Conservation (phyloP, 495 filamentous ascomycete genomes). For the Daldinia concentrica region DNA sequence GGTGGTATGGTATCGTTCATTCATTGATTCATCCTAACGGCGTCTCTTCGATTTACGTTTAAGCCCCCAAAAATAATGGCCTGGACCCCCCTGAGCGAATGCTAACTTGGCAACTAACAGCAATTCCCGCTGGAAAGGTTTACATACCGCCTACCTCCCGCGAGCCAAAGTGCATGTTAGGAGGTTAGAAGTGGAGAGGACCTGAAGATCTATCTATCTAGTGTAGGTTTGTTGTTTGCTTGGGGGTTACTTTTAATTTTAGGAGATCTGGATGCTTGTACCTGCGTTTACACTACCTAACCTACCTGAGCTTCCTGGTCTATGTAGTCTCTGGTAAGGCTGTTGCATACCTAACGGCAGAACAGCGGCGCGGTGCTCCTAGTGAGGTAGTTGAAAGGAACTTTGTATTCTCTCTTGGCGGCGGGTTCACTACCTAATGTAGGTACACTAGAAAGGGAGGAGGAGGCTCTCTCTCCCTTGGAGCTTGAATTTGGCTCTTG, state of each 20-base stretch:
- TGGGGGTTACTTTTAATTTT: not conserved
- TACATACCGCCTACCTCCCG: not conserved
- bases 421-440: not conserved
- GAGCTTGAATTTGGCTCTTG: not conserved
- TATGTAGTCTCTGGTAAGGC: not conserved
- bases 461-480: not conserved
- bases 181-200: not conserved
- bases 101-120: not conserved
- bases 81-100: not conserved
- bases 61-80: not conserved
- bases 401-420: not conserved
- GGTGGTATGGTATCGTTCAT: not conserved
- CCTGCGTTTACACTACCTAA: not conserved
- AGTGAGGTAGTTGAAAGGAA: not conserved
- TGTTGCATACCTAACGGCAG: not conserved
- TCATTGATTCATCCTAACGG: not conserved
- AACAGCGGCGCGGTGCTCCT: not conserved
- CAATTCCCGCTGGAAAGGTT: not conserved
- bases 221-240: not conserved
- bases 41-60: not conserved
- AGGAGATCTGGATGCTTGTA: constrained; percentile 4
- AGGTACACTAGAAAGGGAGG: not conserved
- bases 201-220: not conserved
- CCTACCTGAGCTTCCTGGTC: not conserved
- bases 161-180: not conserved